These are phyloP conservation scores for Neolecta irregularis DNA, from an alignment of 1,139 yeast species.

Conservation along the genomic window DNA sequence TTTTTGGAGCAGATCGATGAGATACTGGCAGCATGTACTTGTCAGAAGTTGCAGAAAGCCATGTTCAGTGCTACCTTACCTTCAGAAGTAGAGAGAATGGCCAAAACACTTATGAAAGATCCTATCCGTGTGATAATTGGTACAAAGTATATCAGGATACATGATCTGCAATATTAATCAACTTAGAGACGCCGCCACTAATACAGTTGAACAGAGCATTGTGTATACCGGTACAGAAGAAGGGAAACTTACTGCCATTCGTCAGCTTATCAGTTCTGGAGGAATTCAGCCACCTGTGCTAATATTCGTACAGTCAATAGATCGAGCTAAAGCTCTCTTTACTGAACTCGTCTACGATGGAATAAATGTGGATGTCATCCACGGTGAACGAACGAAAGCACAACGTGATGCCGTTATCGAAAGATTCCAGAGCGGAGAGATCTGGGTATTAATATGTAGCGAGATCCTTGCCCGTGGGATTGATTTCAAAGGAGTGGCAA, in stretches of 20 bases:
- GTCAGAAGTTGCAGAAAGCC: constrained; percentile 38
- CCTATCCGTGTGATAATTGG: constrained; percentile 84
- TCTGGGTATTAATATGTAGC: constrained; percentile 93
- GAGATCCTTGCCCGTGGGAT: constrained; percentile 95
- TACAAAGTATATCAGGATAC: constrained; percentile 33
- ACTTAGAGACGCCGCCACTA: constrained; percentile 60
- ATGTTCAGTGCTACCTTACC: constrained; percentile 95
- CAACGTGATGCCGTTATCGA: constrained; percentile 81
- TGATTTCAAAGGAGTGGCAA: constrained; percentile 87
- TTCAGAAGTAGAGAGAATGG: constrained; percentile 79
- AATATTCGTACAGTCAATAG: constrained; percentile 78
- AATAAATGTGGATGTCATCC: constrained; percentile 86
- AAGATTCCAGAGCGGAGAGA: constrained; percentile 70
- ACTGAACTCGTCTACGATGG: constrained; percentile 85
- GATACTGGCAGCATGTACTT: constrained; percentile 53
- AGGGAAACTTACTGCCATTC: constrained; percentile 79
- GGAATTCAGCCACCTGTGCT: constrained; percentile 86
- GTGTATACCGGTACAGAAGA: constrained; percentile 86
- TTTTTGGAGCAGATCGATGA: constrained; percentile 86
- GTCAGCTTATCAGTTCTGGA: constrained; percentile 66
- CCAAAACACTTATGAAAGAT: constrained; percentile 65
- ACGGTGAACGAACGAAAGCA: constrained; percentile 80
- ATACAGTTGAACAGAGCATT: constrained; percentile 66
- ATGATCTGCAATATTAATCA: not conserved
- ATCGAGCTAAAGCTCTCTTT: constrained; percentile 86